Evolutionary conservation across 805 yeast species (phyloP), one percentile per base, ranked within the genome.

Genomic region (Candida parachauliodes): DNA sequence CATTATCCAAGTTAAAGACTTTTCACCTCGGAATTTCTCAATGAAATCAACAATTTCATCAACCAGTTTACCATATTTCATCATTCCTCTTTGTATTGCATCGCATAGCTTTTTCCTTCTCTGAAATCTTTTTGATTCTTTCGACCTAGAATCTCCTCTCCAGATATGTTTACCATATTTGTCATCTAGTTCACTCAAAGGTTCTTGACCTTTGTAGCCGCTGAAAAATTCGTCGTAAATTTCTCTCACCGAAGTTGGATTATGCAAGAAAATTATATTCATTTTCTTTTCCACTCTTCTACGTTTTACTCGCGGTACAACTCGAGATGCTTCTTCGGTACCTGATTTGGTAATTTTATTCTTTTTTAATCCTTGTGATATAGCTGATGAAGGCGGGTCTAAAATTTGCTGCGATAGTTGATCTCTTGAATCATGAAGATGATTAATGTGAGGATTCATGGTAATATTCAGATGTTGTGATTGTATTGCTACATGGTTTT

Each of bases 1-100:
- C 74, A 68, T 68, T 5, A 68, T 65, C 74, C 74, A 68, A 4
- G 74, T 67, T 34, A 68, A 54, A 25, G 65, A 57, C 49, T 64
- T 65, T 35, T 65, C 69, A 26, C 68, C 71, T 19, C 72, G 47
- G 44, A 60, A 68, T 40, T 61, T 64, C 44, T 68, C 74, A 34
- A 68, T 68, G 39, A 60, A 62, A 21, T 50, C 48, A 32, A 63
- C 65, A 33, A 68, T 62, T 34, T 66, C 71, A 10, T 68, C 71
- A 3, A 63, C 62, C 5, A 62, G 50, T 44, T 66, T 65, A 33
- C 55, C 60, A 43, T 59, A 68, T 49, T 66, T 67, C 14, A 48
- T 48, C 57, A 62, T 60, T 1, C 74, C 72, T 21, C 66, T 47
- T 24, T 63, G 64, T 19, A 68, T 65, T 14, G 72, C 70, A 42